Evolutionary conservation across 2,329 filamentous ascomycete species (phyloP), one percentile per base, ranked within the genome.

Genomic region (Nigrograna mackinnonii): DNA sequence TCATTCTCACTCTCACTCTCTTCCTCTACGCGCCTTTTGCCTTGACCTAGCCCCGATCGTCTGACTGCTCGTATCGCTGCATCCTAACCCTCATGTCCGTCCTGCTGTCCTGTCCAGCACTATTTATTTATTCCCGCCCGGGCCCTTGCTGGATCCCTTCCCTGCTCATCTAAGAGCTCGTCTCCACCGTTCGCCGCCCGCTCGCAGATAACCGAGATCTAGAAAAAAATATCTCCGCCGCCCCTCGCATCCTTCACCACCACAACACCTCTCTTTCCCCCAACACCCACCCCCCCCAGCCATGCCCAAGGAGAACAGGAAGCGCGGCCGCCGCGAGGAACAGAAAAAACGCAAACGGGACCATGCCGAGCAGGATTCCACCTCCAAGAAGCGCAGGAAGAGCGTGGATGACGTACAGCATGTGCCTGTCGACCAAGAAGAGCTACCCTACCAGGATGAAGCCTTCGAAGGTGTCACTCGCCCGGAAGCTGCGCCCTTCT

Each of bases 401-500:
- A 22, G 26, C 16, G 12, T 33, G 22, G 46, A 58, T 33, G 45
- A 42, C 18, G 32, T 36, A 16, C 20, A 46, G 5, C 47, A 52
- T 38, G 20, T 19, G 9, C 34, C 22, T 4, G 21, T 36, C 16
- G 46, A 44, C 22, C 32, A 43, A n/a, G 37, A 50, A 14, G 37
- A 53, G 13, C 45, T 47, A 2, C 45, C 50, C 20, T 49, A 45
- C 46, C 52, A 54, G 39, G 43, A 59, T 40, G 57, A 57, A 22
- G 58, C 54, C 24, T 22, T 55, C 67, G 57, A 60, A 39, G 58
- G 49, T 46, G 53, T 55, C 50, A 60, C 62, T 26, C 63, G 60
- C 24, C 63, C 58, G 3, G 70, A 69, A 7, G 87, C 89, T 46
- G 82, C 77, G 55, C 84, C 89, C 43, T 99, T 96, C 74, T 97